Base-by-base conservation (phyloP, 2,329 filamentous ascomycete species). In the Lasiodiplodia sp. region DNA sequence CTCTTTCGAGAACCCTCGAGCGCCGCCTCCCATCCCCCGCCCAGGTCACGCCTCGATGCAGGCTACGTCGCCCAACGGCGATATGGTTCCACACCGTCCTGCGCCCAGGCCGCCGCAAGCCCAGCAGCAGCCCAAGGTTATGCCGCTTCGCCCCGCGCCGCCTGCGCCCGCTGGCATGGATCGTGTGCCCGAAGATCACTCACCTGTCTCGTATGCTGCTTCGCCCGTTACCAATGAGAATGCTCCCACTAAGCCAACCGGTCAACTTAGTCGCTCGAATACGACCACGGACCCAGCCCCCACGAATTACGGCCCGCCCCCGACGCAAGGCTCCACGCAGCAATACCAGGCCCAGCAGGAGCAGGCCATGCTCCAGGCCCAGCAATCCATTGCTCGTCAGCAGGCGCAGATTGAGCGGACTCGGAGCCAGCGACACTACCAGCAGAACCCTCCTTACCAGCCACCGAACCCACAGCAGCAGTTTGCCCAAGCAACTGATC, bases 1-100 rank as follows among this genome's bases (percentile, higher is more conserved):
- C 78, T 98, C 93, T 84, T 99, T 98, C 81, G 96, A 98, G 82
- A 98, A 99, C 77, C 96, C 96, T 60, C 89, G 96, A 76, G 92
- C 95, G 21, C 92, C 96, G 49, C 96, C 96, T 71, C 96, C 95
- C 12, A 92, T 97, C 70, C 94, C 95, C 28, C 77, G 78, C 66
- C 78, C 74, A 66, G 69, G 76, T 66, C 78, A 78, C 25, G 84
- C 84, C 60, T 82, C 85, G 69, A 81, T 80, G 69, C 82, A 78
- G 69, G 82, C 79, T 49, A 77, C 74, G 69, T 79, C 77, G 64
- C 78, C 77, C 69, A 79, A 82, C 78, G 74, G 87, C 55, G 56
- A 65, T 12, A 83, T 94, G 75, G 86, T 97, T 76, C 94, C 96
- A 62, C 92, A 89, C 75, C 89, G 96, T 70, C 92, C 93, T 67